Evolutionary conservation across 1,284 basidiomycete species (phyloP).

Genomic region (Marasmius tenuissimus): DNA sequence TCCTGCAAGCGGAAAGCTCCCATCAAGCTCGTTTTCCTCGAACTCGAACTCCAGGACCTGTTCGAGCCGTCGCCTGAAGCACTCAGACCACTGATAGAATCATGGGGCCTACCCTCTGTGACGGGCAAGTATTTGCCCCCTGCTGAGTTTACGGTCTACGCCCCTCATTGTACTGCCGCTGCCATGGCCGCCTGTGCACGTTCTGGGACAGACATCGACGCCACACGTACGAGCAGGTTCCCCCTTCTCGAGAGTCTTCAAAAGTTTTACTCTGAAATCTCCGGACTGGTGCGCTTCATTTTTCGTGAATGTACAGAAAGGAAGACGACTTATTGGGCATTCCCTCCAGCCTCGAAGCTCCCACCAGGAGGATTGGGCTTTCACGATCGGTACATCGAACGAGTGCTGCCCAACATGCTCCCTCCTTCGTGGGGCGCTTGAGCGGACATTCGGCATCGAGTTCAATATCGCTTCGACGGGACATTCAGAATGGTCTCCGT

Average conservation of each 20-base stretch:
- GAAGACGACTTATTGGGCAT: background rate
- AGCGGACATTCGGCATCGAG: background rate
- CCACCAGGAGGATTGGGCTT: background rate
- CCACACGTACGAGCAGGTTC: background rate
- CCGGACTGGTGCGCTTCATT: background rate
- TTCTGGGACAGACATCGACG: background rate
- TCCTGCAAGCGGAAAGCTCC: background rate
- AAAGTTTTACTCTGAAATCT: background rate
- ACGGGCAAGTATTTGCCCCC: background rate
- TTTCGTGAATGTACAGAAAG: background rate
- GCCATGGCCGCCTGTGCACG: background rate
- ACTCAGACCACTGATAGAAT: background rate
- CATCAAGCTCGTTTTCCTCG: background rate
- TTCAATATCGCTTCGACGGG: background rate
- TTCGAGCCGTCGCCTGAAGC: background rate
- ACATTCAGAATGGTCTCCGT: background rate
- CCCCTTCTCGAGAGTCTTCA: background rate
- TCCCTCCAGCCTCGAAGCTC: background rate
- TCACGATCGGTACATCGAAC: background rate
- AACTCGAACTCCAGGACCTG: background rate
- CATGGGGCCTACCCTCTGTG: background rate
- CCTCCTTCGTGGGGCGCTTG: background rate
- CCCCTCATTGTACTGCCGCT: background rate
- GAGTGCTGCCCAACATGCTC: background rate
- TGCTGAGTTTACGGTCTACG: background rate